These are phyloP conservation scores for Magnolia changhungtana DNA, from an alignment of 164 flowering plant genomes.

Conservation along the genomic window DNA sequence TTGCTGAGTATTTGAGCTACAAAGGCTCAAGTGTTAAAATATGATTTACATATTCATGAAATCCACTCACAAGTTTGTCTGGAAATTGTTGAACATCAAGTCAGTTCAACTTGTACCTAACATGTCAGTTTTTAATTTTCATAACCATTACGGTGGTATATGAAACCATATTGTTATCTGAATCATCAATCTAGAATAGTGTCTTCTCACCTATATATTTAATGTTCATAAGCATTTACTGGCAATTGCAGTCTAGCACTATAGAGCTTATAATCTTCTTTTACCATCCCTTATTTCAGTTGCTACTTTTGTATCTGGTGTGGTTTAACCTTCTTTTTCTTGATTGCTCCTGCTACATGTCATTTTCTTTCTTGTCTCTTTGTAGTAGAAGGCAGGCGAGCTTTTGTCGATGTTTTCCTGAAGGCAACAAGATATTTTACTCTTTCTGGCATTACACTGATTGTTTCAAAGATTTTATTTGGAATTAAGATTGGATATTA, in stretches of 20 bases:
- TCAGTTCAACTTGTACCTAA: not conserved
- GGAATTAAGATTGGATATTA: no score
- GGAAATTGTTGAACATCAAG: not conserved
- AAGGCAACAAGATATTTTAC: constrained; percentile 95
- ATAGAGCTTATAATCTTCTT: not conserved
- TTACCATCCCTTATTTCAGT: not conserved
- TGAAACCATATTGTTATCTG: not conserved
- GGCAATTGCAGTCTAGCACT: not conserved
- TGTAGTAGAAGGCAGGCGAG: constrained; percentile 66
- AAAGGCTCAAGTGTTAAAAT: no score
- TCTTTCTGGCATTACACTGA: no score
- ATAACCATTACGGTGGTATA: no score
- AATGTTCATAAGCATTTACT: not conserved
- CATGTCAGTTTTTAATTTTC: no score
- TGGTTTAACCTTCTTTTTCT: not conserved
- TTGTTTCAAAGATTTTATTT: no score
- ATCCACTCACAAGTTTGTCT: not conserved
- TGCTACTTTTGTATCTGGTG: not conserved
- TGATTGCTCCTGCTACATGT: not conserved
- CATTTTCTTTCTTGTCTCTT: not conserved
- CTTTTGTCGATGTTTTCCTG: constrained; percentile 73
- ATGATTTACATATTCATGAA: not conserved
- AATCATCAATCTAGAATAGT: not conserved
- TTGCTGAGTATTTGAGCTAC: no score
- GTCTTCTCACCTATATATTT: not conserved